These are phyloP conservation scores for Oldenlandia corymbosa DNA, from an alignment of 257 asterid genomes.

Conservation along the genomic window DNA sequence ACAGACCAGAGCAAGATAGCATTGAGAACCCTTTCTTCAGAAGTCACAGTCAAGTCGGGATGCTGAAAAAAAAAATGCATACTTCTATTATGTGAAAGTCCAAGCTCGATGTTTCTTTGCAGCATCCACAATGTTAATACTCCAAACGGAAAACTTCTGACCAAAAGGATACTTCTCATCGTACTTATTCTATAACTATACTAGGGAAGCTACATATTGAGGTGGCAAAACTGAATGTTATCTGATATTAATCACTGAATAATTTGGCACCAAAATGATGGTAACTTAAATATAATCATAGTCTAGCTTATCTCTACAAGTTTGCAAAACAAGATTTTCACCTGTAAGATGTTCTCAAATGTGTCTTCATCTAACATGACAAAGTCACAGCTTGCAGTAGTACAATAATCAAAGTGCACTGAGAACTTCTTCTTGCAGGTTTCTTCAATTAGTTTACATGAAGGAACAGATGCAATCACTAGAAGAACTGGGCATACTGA, in stretches of 20 bases:
- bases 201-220: background rate
- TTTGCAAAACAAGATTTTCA: constrained; percentile 27
- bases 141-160: background rate
- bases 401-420: constrained; percentile 88
- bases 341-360: constrained; percentile 79
- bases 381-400: constrained; percentile 83
- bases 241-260: background rate
- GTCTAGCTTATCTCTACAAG: background rate
- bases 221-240: background rate
- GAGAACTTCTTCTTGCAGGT: constrained; percentile 85
- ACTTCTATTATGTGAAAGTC: constrained; percentile 18
- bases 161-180: background rate
- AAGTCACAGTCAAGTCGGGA: constrained; percentile 88
- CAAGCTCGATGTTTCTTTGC: constrained; percentile 13
- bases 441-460: constrained; percentile 91
- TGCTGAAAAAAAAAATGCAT: constrained; percentile 86
- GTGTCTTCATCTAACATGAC: constrained; percentile 75
- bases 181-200: no score
- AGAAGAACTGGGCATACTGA: constrained; percentile 83
- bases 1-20: constrained; percentile 78
- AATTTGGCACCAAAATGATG: background rate
- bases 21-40: constrained; percentile 89
- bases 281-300: background rate
- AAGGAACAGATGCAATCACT: constrained; percentile 75
- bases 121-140: background rate